These are phyloP conservation scores for Melaleuca quinquenervia DNA, from an alignment of 345 rosid species.

Conservation along the genomic window DNA sequence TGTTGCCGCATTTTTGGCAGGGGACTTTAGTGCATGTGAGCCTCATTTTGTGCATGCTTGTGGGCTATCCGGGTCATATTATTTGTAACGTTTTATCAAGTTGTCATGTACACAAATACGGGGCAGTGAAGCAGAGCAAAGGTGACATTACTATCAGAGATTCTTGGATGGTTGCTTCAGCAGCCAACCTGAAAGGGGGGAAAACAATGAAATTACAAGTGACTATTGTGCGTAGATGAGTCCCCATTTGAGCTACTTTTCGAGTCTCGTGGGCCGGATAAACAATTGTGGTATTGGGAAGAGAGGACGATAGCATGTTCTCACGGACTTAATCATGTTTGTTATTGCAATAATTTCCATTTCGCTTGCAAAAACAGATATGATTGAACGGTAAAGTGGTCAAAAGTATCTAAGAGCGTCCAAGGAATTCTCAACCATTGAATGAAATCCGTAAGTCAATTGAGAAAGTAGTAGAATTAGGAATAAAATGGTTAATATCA, in stretches of 20 bases:
- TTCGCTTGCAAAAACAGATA: background rate
- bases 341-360: background rate
- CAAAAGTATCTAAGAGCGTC: background rate
- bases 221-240: background rate
- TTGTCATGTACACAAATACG: background rate
- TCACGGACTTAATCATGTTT: background rate
- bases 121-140: background rate
- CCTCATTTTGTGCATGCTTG: background rate
- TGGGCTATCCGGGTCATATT: background rate
- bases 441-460: background rate
- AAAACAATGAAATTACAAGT: background rate
- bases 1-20: background rate
- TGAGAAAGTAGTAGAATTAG: background rate
- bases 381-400: background rate
- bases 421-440: background rate
- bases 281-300: background rate
- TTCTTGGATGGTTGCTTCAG: background rate
- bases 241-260: background rate
- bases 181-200: too few relatives aligned
- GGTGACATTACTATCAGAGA: background rate
- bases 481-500: background rate
- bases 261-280: background rate
- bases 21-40: background rate
- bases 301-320: background rate
- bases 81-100: background rate